Base-by-base conservation (phyloP, 345 rosid species). In the Adansonia digitata region DNA sequence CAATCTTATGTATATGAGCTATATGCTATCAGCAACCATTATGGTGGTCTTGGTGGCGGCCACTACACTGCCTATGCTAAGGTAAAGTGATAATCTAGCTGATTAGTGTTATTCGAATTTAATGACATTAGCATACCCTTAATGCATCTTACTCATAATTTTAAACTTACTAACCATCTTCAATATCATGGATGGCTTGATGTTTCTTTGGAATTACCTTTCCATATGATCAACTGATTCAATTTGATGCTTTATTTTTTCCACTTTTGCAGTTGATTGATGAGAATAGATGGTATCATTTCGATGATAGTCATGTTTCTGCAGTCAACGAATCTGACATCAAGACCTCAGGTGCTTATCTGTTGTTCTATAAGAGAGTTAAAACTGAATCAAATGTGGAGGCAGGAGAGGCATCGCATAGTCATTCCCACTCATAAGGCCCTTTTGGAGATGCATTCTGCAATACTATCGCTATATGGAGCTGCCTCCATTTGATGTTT, bases 31-130 rank as follows among this genome's bases (percentile, higher is more conserved):
- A 94, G 98, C 85, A 94, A 94, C 75, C 98, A 94, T 83, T 90
- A 91, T 43, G 98, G 98, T 77, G 94, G 97, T 65, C 76, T 94
- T 65, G 96, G 97, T 56, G 96, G 96, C 29, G 98, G 98, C 73
- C 98, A 92, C 77, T 92, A 94, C 77, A 92, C 98, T 76, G 98
- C 98, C 34, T 89, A 85, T 77, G 92, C 96, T 8, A 94, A 94
- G 98, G 98, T 92, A 78, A 81, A 74, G 45, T 39, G 1, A 0
- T 27, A 49, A 29, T 69, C 18, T 51, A 17, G 22, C n/a, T 18
- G 15, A 34, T 8, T 34, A 49, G 10, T 15, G 7, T 59, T 27
- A 29, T 14, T 59, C 1, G 64, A 59, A 29, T 27, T 56, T 27
- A n/a, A 5, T 59, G 64, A 5, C 8, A 31, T 6, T 29, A 31